Base-by-base conservation (phyloP, 1,139 yeast genomes). In the Geotrichum restrictum region DNA sequence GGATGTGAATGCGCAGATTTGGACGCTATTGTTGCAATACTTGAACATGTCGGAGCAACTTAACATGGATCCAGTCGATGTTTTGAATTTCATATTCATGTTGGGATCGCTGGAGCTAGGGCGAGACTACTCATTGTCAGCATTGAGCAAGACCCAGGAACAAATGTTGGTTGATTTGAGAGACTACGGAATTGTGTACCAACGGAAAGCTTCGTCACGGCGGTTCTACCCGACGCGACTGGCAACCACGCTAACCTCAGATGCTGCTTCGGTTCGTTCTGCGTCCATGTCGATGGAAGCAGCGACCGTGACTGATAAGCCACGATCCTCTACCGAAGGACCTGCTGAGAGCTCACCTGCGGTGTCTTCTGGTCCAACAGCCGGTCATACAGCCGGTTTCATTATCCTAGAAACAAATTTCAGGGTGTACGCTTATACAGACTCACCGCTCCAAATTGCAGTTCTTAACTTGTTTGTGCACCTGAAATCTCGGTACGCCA, bases 31-130 rank as follows among this genome's bases (percentile, higher is more conserved):
- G 41, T 72, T 93, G 48, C 97, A 93, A 67, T 94, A 94, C 66
- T 73, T 94, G 57, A 85, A 85, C 65, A 78, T 88, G 76, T 81
- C 97, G 0, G 94, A 88, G 62, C 83, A 83, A 44, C 75, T 88
- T 48, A 82, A 86, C 63, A 88, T 91, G 96, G 96, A 93, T 69
- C 94, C 96, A 0, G 98, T 93, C 27, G 98, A 94, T 64, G 96
- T 93, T 40, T 75, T 93, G 45, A 91, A 93, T 67, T 93, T 93
- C 67, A 85, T 93, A 16, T 94, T 93, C 70, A 85, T 91, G 79
- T 73, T 93, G 45, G 98, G 98, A 1, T 88, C 96, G 2, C 74
- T 94, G 49, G 97, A 93, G 63, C 73, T 91, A 32, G 98, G 98
- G 0, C 83, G 85, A 60, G 88, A 91, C 47, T 93, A 94, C 64